Conservation (phyloP, 495 filamentous ascomycete species). For the Daldinia vernicosa region DNA sequence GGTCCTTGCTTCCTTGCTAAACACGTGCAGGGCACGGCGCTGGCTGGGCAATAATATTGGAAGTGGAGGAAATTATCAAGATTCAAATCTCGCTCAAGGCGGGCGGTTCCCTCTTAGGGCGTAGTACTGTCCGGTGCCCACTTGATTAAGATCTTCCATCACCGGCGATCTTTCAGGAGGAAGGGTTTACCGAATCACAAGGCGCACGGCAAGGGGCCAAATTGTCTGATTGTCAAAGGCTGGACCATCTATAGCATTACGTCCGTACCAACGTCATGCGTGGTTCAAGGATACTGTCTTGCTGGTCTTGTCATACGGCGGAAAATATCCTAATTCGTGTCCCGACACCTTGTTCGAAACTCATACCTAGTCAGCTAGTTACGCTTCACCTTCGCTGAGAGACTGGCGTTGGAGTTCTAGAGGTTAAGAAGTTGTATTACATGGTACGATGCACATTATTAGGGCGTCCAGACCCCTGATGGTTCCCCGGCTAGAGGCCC, state of each 20-base stretch:
- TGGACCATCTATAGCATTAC: conserved; percentile 8
- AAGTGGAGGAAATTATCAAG: conserved; percentile 31
- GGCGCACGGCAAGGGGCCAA: conserved; percentile 23
- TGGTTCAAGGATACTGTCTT: conserved; percentile 12
- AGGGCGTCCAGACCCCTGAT: conserved; percentile 19
- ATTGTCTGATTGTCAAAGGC: conserved; percentile 22
- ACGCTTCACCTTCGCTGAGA: conserved; percentile 19
- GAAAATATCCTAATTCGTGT: conserved; percentile 24
- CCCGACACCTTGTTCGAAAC: conserved; percentile 27
- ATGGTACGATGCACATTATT: conserved; percentile 16
- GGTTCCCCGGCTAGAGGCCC: conserved; percentile 9
- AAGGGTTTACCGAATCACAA: conserved; percentile 36
- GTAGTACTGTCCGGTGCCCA: conserved; percentile 31
- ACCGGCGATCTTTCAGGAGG: conserved; percentile 36
- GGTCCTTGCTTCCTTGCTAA: conserved; percentile 28
- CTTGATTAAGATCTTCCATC: conserved; percentile 44
- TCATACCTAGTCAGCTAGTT: too few relatives aligned
- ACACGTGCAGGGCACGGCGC: conserved; percentile 24
- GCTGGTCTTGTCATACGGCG: conserved; percentile 34
- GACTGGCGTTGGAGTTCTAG: not conserved
- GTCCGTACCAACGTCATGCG: conserved; percentile 20
- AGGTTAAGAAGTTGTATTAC: conserved; percentile 4
- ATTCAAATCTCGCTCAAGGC: conserved; percentile 30
- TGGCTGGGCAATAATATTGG: conserved; percentile 18
- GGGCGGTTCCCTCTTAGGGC: conserved; percentile 8